Percentiles rank a stretch among this genome's conserved stretches.
phyloP scores from a whole-genome alignment of 2,329 filamentous ascomycete species.

The Gnomoniopsis sp. region DNA sequence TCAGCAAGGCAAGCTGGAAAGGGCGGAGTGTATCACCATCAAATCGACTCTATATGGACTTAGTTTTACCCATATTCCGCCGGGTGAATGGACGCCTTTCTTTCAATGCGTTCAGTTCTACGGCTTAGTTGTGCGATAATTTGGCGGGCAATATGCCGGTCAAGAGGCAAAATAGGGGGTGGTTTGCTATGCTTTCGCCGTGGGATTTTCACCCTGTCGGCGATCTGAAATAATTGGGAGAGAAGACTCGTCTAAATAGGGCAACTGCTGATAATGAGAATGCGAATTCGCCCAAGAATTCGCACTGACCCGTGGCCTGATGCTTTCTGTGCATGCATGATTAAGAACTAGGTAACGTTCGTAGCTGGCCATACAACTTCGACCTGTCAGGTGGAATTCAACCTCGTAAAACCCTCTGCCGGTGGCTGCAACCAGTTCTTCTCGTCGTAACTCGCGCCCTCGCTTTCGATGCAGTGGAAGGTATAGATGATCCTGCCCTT shows the following conservation, averaged over 20 bases:
- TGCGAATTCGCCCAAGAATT: neutral
- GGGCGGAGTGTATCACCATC: too few species aligned
- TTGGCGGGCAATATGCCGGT: too few species aligned
- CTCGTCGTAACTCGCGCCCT: constrained; percentile 70
- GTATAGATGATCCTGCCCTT: constrained; percentile 95
- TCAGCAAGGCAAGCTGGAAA: too few species aligned
- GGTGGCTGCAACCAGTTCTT: constrained; percentile 93
- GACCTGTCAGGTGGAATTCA: constrained; percentile 39
- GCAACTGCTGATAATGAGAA: neutral
- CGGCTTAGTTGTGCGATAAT: neutral
- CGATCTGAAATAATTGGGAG: neutral
- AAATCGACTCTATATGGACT: too few species aligned
- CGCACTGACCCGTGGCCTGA: neutral
- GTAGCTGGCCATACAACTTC: too few species aligned
- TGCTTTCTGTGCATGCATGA: neutral
- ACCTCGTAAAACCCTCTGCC: constrained; percentile 70
- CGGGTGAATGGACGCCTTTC: neutral
- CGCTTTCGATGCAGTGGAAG: constrained; percentile 91
- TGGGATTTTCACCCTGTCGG: neutral
- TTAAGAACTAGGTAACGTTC: too few species aligned
- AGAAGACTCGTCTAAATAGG: neutral
- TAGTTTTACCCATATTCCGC: too few species aligned
- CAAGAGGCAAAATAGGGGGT: neutral
- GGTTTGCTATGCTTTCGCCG: neutral
- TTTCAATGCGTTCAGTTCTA: too few species aligned